phyloP scores from a whole-genome alignment of 2,329 filamentous ascomycete genomes.

The Sporothrix luriei region DNA sequence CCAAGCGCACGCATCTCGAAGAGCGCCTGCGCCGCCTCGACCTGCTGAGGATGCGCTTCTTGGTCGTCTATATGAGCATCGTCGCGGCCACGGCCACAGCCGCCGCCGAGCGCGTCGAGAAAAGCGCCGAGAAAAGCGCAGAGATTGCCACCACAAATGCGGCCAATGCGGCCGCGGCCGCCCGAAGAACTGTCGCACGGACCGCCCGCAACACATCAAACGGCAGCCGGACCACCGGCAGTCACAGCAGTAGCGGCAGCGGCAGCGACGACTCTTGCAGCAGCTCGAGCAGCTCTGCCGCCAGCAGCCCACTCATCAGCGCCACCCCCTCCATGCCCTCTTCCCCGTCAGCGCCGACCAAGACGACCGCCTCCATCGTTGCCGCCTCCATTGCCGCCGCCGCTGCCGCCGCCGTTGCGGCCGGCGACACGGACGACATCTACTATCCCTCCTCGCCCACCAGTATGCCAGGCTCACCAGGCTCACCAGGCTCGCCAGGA shows the following conservation, averaged over 20 bases:
- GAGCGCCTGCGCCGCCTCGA: slow-evolving; percentile 62
- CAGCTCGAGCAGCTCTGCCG: slow-evolving; percentile 25
- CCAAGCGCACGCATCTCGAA: slow-evolving; percentile 56
- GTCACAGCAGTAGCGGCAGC: slow-evolving; percentile 12
- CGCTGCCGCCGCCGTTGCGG: slow-evolving; percentile 26
- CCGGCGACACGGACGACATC: slow-evolving; percentile 24
- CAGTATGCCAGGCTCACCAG: background rate
- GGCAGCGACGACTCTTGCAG: slow-evolving; percentile 19
- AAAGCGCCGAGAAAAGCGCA: slow-evolving; percentile 30
- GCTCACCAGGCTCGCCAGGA: slow-evolving; percentile 12
- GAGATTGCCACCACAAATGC: slow-evolving; percentile 49
- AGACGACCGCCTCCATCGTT: slow-evolving; percentile 36
- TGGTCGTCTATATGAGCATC: slow-evolving; percentile 66
- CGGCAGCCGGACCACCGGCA: slow-evolving; percentile 24
- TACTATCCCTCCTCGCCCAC: slow-evolving; percentile 21
- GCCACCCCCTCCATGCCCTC: slow-evolving; percentile 29
- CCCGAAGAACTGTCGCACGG: slow-evolving; percentile 42
- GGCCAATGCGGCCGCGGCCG: slow-evolving; percentile 44
- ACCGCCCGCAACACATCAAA: slow-evolving; percentile 33
- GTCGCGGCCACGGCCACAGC: slow-evolving; percentile 48
- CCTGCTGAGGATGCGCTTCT: slow-evolving; percentile 64
- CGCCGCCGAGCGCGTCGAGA: slow-evolving; percentile 45
- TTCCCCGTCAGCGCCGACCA: slow-evolving; percentile 41
- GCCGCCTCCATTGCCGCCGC: slow-evolving; percentile 31
- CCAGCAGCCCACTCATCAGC: slow-evolving; percentile 28